Base-by-base conservation (phyloP, 495 filamentous ascomycete genomes). In the Coniosporium apollinis region DNA sequence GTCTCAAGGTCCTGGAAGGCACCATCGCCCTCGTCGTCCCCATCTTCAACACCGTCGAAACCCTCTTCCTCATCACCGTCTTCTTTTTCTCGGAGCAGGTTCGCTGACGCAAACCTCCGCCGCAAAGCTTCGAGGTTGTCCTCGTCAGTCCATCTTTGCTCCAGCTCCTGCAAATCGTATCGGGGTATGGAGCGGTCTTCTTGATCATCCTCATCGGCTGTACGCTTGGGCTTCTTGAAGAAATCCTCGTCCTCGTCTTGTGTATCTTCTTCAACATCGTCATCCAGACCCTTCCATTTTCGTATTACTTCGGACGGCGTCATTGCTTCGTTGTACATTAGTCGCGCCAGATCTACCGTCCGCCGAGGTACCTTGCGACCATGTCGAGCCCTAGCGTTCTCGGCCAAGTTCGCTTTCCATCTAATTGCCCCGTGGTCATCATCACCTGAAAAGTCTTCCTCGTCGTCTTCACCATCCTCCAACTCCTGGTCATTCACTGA, bases 1-100 rank as follows among this genome's bases (percentile, higher is more conserved):
- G 78, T 74, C 57, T 94, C 87, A 8, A 94, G 59, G 52, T 94
- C 87, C 50, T 93, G 79, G 41, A 86, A 93, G 4, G 69, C 83
- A 32, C 84, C 87, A 47, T 94, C 86, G 6, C 83, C 89, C 54
- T 92, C 79, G 34, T 55, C 55, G 17, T 52, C 50, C 2, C 25
- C 52, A 4, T 22, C 35, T 24, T 38, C 37, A 51, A 52, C 60
- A 3, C 50, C 58, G 22, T 61, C 65, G 30, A 55, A 55, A 8
- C 61, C 71, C 9, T 61, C 61, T 16, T 59, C 60, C 6, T 61
- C 66, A 5, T 64, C 65, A 16, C 37, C 47, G 9, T 24, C 36
- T 25, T 46, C 49, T 17, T 28, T 42, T 14, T 47, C 36, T 0
- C 41, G 43, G 4, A 45, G 19, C 4, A 82, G 48, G 46, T 71